Percentiles rank a stretch among this genome's conserved stretches.
Evolutionary conservation across 768 basidiomycete genomes (phyloP).

Genomic region (Panus rudis): DNA sequence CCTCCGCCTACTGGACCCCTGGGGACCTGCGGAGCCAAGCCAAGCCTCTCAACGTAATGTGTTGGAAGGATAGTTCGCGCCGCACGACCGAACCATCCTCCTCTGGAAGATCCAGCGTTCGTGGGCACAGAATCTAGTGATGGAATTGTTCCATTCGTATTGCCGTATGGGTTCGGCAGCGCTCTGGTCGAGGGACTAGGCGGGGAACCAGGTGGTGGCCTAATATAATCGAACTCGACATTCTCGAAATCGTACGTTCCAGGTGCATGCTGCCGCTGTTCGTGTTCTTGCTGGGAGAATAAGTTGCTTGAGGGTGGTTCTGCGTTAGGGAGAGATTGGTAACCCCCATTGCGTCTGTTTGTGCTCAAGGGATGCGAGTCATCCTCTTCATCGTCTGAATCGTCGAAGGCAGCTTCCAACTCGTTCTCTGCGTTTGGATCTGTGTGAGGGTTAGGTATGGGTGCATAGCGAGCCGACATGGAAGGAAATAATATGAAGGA

Average conservation of each 20-base stretch:
- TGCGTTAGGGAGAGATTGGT: conserved; percentile 8
- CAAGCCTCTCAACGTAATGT: no score
- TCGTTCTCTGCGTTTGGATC: conserved; percentile 46
- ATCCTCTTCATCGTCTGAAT: conserved; percentile 47
- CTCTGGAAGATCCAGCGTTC: conserved; percentile 36
- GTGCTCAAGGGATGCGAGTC: no score
- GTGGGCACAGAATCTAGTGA: conserved; percentile 34
- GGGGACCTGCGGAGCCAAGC: conserved; percentile 35
- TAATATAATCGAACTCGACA: conserved; percentile 53
- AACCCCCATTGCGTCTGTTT: conserved; percentile 22
- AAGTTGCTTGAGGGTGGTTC: conserved; percentile 13
- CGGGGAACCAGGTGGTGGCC: conserved; percentile 76
- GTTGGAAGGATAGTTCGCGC: conserved; percentile 58
- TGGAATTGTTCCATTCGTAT: conserved; percentile 66
- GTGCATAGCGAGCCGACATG: no score
- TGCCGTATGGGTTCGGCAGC: conserved; percentile 62
- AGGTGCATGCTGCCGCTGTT: no score
- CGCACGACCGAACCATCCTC: conserved; percentile 51
- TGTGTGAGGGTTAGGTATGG: conserved; percentile 42
- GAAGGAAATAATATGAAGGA: no score
- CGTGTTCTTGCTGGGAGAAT: no score
- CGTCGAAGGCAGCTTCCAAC: conserved; percentile 77
- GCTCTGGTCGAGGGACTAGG: conserved; percentile 51
- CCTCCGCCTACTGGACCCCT: conserved; percentile 71
- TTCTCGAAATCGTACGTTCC: conserved; percentile 76